These are phyloP conservation scores for Colletotrichum higginsianum DNA, from an alignment of 2,329 filamentous ascomycete genomes.

Conservation along the genomic window DNA sequence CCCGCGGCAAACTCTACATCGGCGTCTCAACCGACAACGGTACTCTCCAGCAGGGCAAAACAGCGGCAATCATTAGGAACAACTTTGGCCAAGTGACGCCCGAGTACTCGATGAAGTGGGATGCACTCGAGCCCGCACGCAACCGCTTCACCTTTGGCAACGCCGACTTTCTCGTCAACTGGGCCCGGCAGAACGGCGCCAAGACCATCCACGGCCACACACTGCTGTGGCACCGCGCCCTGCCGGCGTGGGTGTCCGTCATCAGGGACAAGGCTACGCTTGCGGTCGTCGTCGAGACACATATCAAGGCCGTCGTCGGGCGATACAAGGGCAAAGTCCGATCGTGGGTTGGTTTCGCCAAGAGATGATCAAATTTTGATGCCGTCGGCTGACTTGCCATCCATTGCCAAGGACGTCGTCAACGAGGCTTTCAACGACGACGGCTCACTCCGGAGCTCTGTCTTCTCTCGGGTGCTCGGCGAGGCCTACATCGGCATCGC, in stretches of 20 bases:
- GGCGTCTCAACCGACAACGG: conserved; percentile 71
- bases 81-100: conserved; percentile 77
- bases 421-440: conserved; percentile 77
- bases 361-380: too few relatives aligned
- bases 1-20: conserved; percentile 76
- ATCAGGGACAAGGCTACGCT: conserved; percentile 69
- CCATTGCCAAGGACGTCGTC: conserved; percentile 66
- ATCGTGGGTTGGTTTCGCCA: conserved; percentile 60
- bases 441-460: conserved; percentile 70
- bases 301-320: conserved; percentile 71
- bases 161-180: conserved; percentile 74
- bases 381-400: neutral
- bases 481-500: conserved; percentile 79
- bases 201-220: conserved; percentile 76
- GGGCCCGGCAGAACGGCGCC: conserved; percentile 66
- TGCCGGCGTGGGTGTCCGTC: conserved; percentile 71
- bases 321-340: conserved; percentile 76
- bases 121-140: conserved; percentile 64
- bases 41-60: conserved; percentile 65
- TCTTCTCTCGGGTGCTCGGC: conserved; percentile 78
- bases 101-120: conserved; percentile 82
- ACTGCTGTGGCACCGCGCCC: conserved; percentile 74
- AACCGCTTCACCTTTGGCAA: conserved; percentile 68
- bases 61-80: conserved; percentile 68
- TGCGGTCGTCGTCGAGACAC: conserved; percentile 69